Base-by-base conservation (phyloP, 495 filamentous ascomycete genomes). In the Corynascus novoguineensis region DNA sequence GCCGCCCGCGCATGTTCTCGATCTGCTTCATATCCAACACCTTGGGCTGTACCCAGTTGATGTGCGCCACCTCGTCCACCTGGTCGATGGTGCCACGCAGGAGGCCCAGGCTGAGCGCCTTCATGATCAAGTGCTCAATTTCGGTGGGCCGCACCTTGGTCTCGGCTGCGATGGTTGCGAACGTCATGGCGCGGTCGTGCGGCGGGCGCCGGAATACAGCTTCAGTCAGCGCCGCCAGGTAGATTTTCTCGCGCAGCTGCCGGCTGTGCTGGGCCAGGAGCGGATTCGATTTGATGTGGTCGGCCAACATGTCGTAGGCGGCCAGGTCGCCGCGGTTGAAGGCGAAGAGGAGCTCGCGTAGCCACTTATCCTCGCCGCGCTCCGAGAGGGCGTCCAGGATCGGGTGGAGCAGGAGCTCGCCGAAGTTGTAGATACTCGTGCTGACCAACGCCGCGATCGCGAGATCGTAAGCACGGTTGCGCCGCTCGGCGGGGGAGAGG, bases 1-100 rank as follows among this genome's bases (percentile, higher is more conserved):
- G 73, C 51, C 92, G 74, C 64, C 80, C 78, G 63, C 88, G 84
- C 93, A 99, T 97, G 60, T 85, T 90, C 67, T 90, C 90, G 62
- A 99, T 95, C 80, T 97, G 95, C 69, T 82, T 84, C 83, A 91
- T 89, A 74, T 97, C 93, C 63, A 98, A 72, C 47, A 96, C 89
- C 79, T 97, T 97, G 12, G 93, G 95, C 79, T 99, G 93, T 38
- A 99, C 93, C 93, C 93, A 99, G 68, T 89, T 89, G 75, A 99
- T 96, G 68, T 92, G 81, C 25, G 93, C 93, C 50, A 97, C 81
- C 75, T 90, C 84, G 48, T 87, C 91, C 27, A 97, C 93, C 76
- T 99, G 91, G 73, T 99, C 93, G 60, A 99, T 99, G 40, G 86
- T 92, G 4, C 93, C 93, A 63, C 84, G 81, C 59, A 99, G 77